phyloP scores from a whole-genome alignment of 257 asterid species.

The Cynanchum wilfordii region DNA sequence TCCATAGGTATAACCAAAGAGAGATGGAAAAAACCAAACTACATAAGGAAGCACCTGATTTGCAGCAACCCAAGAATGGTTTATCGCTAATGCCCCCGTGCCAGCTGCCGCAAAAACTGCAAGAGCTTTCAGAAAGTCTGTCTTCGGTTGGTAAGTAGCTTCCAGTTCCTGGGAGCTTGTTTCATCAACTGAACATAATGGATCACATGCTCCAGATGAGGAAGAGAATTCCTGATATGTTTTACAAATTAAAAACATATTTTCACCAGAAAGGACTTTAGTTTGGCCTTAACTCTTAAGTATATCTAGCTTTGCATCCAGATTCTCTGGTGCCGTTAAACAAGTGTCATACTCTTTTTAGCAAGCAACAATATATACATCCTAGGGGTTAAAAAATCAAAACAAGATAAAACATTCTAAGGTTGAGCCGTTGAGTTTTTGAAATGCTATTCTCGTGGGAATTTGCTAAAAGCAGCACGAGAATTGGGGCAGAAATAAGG shows the following conservation, averaged over 20 bases:
- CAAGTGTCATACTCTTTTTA: neutral
- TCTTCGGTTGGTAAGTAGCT: conserved; percentile 72
- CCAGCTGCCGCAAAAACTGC: conserved; percentile 86
- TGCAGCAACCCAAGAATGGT: conserved; percentile 94
- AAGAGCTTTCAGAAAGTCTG: conserved; percentile 78
- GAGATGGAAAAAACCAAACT: conserved; percentile 8
- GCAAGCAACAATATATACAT: no score
- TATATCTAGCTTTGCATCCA: neutral
- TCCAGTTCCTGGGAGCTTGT: conserved; percentile 66
- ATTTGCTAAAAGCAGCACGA: neutral
- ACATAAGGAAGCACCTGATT: conserved; percentile 60
- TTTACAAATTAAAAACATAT: conserved; percentile 1
- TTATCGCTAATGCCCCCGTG: conserved; percentile 77
- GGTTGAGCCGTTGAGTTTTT: neutral
- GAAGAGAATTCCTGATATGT: conserved; percentile 31
- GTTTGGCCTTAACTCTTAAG: neutral
- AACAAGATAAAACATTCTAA: neutral
- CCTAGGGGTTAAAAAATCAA: no score
- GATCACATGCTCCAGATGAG: conserved; percentile 79
- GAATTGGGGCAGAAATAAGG: neutral
- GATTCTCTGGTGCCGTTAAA: neutral
- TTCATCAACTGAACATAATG: conserved; percentile 89
- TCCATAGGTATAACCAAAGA: conserved; percentile 4
- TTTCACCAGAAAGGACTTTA: neutral
- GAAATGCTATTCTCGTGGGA: neutral